These are phyloP conservation scores for Carnegiea gigantea DNA, from an alignment of 179 eudicot species.

Conservation along the genomic window DNA sequence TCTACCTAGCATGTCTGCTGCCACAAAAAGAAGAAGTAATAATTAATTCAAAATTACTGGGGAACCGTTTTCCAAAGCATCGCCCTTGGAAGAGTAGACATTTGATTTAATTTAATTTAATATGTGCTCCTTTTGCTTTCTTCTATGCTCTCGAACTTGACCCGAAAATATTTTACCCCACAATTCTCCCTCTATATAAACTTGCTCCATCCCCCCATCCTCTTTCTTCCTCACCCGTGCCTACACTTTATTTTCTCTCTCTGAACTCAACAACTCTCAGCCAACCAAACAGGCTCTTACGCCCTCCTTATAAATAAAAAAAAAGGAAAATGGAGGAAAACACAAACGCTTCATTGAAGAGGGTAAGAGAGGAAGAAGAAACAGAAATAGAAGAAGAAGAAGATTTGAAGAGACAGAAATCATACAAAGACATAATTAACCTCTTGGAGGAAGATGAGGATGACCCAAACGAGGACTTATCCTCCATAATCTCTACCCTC, in stretches of 20 bases:
- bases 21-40: neutral
- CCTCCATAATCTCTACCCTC: conserved; percentile 60
- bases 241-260: conserved; percentile 13
- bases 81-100: neutral
- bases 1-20: too few species aligned
- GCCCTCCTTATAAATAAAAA: neutral
- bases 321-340: conserved; percentile 40
- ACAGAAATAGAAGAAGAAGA: conserved; percentile 10
- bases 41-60: neutral
- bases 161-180: conserved; percentile 20
- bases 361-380: conserved; percentile 40
- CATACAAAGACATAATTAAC: conserved; percentile 47
- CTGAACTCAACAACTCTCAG: neutral
- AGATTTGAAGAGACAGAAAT: conserved; percentile 45
- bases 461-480: conserved; percentile 49
- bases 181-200: conserved; percentile 42
- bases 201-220: conserved; percentile 32
- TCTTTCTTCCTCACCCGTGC: conserved; percentile 42
- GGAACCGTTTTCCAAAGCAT: neutral
- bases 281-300: neutral
- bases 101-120: neutral
- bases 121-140: neutral
- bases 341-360: conserved; percentile 33
- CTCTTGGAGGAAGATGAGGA: conserved; percentile 60
- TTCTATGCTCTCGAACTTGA: conserved; percentile 12